phyloP scores from a whole-genome alignment of 768 basidiomycete genomes.

The Neoboletus subvelutipes region DNA sequence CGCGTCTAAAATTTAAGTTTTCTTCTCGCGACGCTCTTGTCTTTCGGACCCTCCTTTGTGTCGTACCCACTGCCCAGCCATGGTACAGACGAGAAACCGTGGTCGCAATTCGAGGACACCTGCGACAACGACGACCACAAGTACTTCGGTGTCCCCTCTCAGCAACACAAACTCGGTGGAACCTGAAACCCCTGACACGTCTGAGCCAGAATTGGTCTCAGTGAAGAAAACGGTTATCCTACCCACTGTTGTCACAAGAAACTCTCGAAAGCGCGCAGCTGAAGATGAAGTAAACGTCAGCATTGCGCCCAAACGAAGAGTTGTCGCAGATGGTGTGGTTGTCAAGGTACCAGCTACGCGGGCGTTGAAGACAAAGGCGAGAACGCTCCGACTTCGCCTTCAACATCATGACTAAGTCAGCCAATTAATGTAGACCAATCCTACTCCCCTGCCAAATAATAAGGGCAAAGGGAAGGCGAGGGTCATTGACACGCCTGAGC shows the following conservation, averaged over 20 bases:
- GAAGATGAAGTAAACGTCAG: constrained; percentile 31
- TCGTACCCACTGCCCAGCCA: constrained; percentile 1
- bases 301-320: constrained; percentile 35
- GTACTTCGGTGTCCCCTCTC: constrained; percentile 48
- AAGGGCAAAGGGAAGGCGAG: constrained; percentile 32
- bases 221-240: constrained; percentile 1
- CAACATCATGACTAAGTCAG: constrained; percentile 17
- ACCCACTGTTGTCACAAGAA: constrained; percentile 9
- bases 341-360: constrained; percentile 13
- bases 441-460: constrained; percentile 3
- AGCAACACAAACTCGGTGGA: constrained; percentile 47
- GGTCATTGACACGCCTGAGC: constrained; percentile 27
- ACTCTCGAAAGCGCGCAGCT: constrained; percentile 34
- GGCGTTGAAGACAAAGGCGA: constrained; percentile 26
- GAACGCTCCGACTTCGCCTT: constrained; percentile 6
- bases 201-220: constrained; percentile 32
- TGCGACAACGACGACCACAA: constrained; percentile 32
- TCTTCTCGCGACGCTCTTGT: constrained; percentile 16
- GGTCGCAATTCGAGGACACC: constrained; percentile 19
- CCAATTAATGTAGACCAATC: constrained; percentile 10
- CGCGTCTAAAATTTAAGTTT: constrained; percentile 26
- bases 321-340: constrained; percentile 28
- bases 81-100: constrained; percentile 25
- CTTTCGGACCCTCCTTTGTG: background rate
- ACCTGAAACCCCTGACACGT: constrained; percentile 55